Conservation (phyloP, 306 rosid genomes). For the Cucumis melo region DNA sequence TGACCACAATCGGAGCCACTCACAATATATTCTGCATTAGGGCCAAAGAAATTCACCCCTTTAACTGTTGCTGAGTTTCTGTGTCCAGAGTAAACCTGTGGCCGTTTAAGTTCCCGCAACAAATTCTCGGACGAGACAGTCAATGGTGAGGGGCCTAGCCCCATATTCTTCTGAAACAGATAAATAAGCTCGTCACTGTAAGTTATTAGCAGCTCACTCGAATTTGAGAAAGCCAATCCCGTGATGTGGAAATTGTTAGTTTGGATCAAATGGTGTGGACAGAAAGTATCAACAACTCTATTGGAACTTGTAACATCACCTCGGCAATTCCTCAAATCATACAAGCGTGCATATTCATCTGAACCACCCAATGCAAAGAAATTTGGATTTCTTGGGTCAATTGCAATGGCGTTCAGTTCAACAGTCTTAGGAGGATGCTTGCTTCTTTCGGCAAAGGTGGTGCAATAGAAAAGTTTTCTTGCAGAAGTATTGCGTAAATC, state of each 20-base stretch:
- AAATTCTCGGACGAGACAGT: slow-evolving; percentile 22
- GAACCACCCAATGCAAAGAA: slow-evolving; percentile 43
- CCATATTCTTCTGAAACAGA: slow-evolving; percentile 10
- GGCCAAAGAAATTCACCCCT: slow-evolving; percentile 1
- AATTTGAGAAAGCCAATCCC: neutral
- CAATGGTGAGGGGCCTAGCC: slow-evolving; percentile 20
- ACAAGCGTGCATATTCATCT: slow-evolving; percentile 42
- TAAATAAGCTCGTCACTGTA: slow-evolving; percentile 1
- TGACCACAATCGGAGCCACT: slow-evolving; percentile 3
- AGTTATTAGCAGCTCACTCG: neutral
- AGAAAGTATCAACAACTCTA: neutral
- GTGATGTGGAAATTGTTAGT: neutral
- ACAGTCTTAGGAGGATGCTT: slow-evolving; percentile 14
- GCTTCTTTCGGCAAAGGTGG: slow-evolving; percentile 17
- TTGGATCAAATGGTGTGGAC: neutral
- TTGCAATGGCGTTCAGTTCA: slow-evolving; percentile 33
- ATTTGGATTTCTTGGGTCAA: slow-evolving; percentile 45
- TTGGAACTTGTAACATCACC: neutral
- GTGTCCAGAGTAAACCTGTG: slow-evolving; percentile 1
- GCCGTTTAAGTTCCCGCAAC: slow-evolving; percentile 14
- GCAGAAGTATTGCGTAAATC: neutral
- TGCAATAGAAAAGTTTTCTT: slow-evolving; percentile 17
- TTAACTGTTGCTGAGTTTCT: neutral
- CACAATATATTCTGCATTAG: neutral
- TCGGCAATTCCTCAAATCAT: slow-evolving; percentile 15